These are phyloP conservation scores for Stylosanthes scabra DNA, from an alignment of 331 rosid genomes.

Conservation along the genomic window DNA sequence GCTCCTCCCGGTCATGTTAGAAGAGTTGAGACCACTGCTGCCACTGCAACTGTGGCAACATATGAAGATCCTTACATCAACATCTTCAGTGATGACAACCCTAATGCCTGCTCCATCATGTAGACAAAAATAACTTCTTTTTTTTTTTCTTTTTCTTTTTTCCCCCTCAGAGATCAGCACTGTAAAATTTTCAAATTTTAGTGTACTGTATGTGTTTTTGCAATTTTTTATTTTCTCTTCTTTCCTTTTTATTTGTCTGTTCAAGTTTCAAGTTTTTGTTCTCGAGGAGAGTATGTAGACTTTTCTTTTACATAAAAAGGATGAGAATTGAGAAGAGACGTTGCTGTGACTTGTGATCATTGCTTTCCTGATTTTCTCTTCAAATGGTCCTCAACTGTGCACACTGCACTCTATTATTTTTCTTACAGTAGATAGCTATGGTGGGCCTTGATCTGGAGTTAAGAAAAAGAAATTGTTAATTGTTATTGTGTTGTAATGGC, in stretches of 20 bases:
- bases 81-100: slow-evolving; percentile 98
- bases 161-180: neutral
- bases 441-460: slow-evolving; percentile 34
- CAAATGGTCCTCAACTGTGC: slow-evolving; percentile 19
- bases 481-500: slow-evolving; percentile 41
- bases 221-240: neutral
- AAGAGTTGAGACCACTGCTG: slow-evolving; percentile 60
- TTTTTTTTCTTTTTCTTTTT: neutral
- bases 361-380: slow-evolving; percentile 28
- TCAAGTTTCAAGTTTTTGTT: slow-evolving; percentile 26
- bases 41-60: slow-evolving; percentile 56
- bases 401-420: slow-evolving; percentile 16
- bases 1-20: slow-evolving; percentile 98
- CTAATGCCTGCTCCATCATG: slow-evolving; percentile 96
- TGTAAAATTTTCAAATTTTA: slow-evolving; percentile 55
- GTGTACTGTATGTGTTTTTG: slow-evolving; percentile 32
- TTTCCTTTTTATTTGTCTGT: neutral
- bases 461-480: slow-evolving; percentile 20
- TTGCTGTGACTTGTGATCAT: slow-evolving; percentile 33
- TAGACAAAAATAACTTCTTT: slow-evolving; percentile 31
- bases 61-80: slow-evolving; percentile 83
- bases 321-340: slow-evolving; percentile 39
- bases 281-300: slow-evolving; percentile 21
- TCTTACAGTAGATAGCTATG: slow-evolving; percentile 37
- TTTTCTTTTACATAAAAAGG: slow-evolving; percentile 32